Conservation (phyloP, 495 filamentous ascomycete species). For the Pyrenopolyporus hunteri region DNA sequence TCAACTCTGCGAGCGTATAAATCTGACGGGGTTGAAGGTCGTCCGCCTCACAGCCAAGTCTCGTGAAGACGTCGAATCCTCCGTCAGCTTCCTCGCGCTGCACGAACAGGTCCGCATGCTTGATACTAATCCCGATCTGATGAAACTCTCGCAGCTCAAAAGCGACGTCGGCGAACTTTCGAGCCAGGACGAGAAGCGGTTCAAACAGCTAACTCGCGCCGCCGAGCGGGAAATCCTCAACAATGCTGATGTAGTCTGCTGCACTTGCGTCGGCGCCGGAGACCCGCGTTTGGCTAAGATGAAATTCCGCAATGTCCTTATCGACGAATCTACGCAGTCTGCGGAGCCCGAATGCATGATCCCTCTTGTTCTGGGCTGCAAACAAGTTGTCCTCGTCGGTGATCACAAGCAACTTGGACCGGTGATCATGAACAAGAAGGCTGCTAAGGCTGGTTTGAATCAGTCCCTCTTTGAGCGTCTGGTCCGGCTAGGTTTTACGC, state of each 20-base stretch:
- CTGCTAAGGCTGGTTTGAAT: constrained; percentile 95
- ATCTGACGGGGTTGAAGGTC: constrained; percentile 91
- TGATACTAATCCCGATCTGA: constrained; percentile 90
- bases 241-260: constrained; percentile 98
- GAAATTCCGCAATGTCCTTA: constrained; percentile 97
- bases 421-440: constrained; percentile 99
- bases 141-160: constrained; percentile 91
- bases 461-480: constrained; percentile 97
- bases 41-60: constrained; percentile 99
- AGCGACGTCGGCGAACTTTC: constrained; percentile 88
- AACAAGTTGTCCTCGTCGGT: constrained; percentile 96
- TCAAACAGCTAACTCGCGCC: constrained; percentile 90
- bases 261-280: constrained; percentile 97
- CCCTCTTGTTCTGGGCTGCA: constrained; percentile 94
- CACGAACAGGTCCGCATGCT: constrained; percentile 98
- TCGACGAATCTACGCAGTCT: constrained; percentile 99
- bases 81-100: constrained; percentile 90
- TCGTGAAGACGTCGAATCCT: constrained; percentile 96
- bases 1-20: constrained; percentile 97
- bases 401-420: constrained; percentile 98
- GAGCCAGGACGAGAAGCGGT: constrained; percentile 97
- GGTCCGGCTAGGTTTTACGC: constrained; percentile 88
- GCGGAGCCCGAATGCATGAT: constrained; percentile 99
- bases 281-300: constrained; percentile 94
- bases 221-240: constrained; percentile 95